Conservation (phyloP, 345 rosid species). For the Xanthoceras sorbifolium region DNA sequence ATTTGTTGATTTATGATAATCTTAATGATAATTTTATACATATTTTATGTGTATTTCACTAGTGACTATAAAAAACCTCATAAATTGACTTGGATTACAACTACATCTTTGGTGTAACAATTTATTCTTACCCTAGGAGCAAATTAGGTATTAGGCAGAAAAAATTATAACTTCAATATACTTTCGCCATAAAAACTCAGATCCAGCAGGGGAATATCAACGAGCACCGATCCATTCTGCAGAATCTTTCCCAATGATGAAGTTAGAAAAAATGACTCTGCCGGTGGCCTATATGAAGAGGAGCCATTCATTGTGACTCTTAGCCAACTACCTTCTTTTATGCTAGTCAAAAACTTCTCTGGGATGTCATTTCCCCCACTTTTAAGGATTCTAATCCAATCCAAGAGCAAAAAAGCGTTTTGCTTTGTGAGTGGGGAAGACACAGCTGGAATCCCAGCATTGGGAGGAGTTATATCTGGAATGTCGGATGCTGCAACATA, state of each 20-base stretch:
- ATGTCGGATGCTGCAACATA: conserved; percentile 45
- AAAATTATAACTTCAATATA: conserved; percentile 35
- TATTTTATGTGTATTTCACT: too few species aligned
- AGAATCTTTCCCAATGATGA: conserved; percentile 60
- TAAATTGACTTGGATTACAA: too few species aligned
- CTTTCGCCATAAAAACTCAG: conserved; percentile 46
- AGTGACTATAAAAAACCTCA: too few species aligned
- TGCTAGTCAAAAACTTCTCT: conserved; percentile 43
- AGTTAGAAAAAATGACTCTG: conserved; percentile 54
- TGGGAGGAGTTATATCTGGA: conserved; percentile 57
- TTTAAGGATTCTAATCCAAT: conserved; percentile 46
- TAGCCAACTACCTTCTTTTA: conserved; percentile 65
- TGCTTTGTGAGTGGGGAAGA: conserved; percentile 50
- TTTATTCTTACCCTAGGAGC: too few species aligned
- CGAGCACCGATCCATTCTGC: conserved; percentile 53
- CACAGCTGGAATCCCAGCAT: conserved; percentile 51
- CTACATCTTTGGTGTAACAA: too few species aligned
- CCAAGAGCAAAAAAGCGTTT: conserved; percentile 58
- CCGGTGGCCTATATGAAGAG: conserved; percentile 53
- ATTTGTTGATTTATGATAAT: too few species aligned
- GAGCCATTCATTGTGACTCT: conserved; percentile 47
- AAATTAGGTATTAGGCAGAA: too few species aligned
- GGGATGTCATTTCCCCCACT: conserved; percentile 26
- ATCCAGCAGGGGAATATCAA: conserved; percentile 75
- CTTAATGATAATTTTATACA: too few species aligned